Conservation (phyloP, 2,329 filamentous ascomycete genomes). For the Pseudocercospora vitis region DNA sequence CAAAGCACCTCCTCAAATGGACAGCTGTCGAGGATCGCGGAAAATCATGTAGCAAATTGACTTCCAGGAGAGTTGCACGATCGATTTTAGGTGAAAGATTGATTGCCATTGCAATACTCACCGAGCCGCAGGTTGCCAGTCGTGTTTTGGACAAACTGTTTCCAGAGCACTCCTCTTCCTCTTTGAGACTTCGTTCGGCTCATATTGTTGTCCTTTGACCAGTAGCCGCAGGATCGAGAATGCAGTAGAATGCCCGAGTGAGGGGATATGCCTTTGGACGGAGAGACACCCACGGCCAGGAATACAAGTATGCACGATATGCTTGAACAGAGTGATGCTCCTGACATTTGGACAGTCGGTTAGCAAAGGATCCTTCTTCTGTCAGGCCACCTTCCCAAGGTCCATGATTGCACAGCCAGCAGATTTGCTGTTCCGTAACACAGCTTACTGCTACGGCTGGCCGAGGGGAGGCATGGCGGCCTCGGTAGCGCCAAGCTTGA, state of each 20-base stretch:
- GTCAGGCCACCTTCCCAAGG: not conserved
- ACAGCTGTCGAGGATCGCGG: not conserved
- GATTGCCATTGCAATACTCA: not conserved
- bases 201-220: not conserved
- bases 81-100: not conserved
- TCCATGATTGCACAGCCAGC: not conserved
- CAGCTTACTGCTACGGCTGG: not conserved
- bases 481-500: not conserved
- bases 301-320: not conserved
- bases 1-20: not conserved
- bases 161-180: too few relatives aligned
- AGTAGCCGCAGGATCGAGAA: not conserved
- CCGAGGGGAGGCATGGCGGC: not conserved
- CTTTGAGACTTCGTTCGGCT: not conserved
- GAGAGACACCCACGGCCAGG: not conserved
- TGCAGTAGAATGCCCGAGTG: not conserved
- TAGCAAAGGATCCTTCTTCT: too few relatives aligned
- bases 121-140: not conserved
- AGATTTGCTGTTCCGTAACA: not conserved
- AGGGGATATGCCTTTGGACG: not conserved
- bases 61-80: not conserved
- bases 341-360: too few relatives aligned
- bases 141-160: not conserved
- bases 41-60: not conserved
- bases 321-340: too few relatives aligned